Evolutionary conservation across 441 rosid genomes (phyloP), one percentile per base, ranked within the genome.

Genomic region (Codiaeum variegatum): DNA sequence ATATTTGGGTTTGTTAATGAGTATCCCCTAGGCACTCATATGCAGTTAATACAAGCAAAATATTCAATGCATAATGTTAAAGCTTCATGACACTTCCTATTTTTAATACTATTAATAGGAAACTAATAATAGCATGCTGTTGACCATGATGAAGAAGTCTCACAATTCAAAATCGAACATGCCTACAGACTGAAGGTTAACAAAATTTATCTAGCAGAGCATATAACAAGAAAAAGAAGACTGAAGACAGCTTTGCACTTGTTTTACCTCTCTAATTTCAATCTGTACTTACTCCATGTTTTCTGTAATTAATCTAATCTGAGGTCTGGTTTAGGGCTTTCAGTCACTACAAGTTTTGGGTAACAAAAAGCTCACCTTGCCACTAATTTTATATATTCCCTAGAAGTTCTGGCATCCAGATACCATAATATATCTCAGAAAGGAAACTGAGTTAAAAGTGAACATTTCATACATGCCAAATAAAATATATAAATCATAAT

Each of bases 401-500:
- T 31, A 62, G 26, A 34, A 51, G 23, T 19, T 2, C 34, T 54
- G 56, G 28, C 52, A 38, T 49, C 55, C 55, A 28, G 32, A 16
- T 40, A 36, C 7, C 6, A 4, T 63, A 10, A 4, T 11, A 9
- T 34, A 67, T 49, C 49, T 24, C 68, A 58, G 38, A 19, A 7
- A 60, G 47, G 59, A 4, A 61, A 51, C 47, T 15, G 19, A 44
- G 55, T 54, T 49, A 63, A 34, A 63, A 51, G 47, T 21, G 26
- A 65, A 38, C 38, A 69, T 72, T 66, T 32, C 52, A 76, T 19
- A 63, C 67, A 67, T 34, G 71, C 42, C 62, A 44, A 23, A 47
- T 67, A 70, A 71, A 44, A 74, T 56, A 73, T 61, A 47, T n/a
- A 40, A 80, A 63, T 42, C 62, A 70, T 44, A 19, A 71, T 36